Base-by-base conservation (phyloP, 129 eudicot genomes). In the Chrysanthemum lavandulifolium region DNA sequence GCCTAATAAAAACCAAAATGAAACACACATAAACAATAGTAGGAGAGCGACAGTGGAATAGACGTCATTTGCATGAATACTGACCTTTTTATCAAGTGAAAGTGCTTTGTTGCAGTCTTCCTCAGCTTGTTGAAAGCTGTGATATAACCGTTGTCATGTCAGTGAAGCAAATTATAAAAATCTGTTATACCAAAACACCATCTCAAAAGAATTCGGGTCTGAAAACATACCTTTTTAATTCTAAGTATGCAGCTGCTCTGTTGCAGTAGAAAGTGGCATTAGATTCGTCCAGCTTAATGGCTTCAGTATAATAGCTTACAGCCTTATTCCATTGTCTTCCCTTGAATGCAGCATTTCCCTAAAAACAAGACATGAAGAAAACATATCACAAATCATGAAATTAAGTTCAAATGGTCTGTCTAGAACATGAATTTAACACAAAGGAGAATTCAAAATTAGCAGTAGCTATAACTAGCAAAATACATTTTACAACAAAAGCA, bases 261-360 rank as follows among this genome's bases (percentile, higher is more conserved):
- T 93, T 93, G 80, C 87, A 61, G 76, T 83, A 85, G 65, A 83
- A 87, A 68, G 96, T 87, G 71, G 95, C 86, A 73, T 87, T 87
- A 4, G 81, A 60, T 45, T 81, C 92, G 31, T 89, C 92, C 83
- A 93, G 72, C 58, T 93, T 87, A 65, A 89, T 89, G 43, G 98
- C 98, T 80, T 89, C 96, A 11, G 88, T 78, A 53, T 93, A 93
- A 76, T 76, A 89, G 71, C 55, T 84, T 51, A 81, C 83, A 76
- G 98, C 98, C 79, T 84, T 93, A 76, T 89, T 87, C 90, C 87
- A 93, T 65, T 87, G 88, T 61, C 55, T 74, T 72, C 89, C 88
- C 80, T 93, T 93, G 72, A 61, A 93, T 66, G 96, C 96, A 74
- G 96, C 87, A 82, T 93, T 93, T 19, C 98, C 98, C 98, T 93